Evolutionary conservation across 257 asterid species (phyloP).

Genomic region (Nicotiana attenuata): DNA sequence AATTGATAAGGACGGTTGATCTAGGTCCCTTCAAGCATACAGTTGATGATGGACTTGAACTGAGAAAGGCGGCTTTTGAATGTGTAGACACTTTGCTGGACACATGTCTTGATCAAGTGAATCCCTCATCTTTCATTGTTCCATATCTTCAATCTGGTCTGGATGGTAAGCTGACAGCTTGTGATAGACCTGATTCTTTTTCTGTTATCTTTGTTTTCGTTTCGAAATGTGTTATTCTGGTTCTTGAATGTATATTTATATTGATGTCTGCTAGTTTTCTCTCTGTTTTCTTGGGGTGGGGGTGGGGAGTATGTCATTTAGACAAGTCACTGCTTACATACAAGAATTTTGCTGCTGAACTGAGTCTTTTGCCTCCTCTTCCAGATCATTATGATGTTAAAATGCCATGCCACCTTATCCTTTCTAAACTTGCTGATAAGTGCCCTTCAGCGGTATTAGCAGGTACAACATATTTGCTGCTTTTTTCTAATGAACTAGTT

Average conservation of each 20-base stretch:
- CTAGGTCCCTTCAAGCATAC: slow-evolving; percentile 99
- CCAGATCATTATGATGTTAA: slow-evolving; percentile 98
- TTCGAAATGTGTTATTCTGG: neutral
- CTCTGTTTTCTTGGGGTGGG: neutral
- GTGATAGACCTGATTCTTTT: neutral
- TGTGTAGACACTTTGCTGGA: slow-evolving; percentile 96
- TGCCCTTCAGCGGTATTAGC: slow-evolving; percentile 99
- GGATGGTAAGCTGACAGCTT: slow-evolving; percentile 56
- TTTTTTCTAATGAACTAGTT: neutral
- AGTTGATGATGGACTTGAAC: slow-evolving; percentile 98
- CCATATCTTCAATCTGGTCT: slow-evolving; percentile 93
- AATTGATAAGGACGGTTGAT: slow-evolving; percentile 97
- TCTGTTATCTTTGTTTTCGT: neutral
- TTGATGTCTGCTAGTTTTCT: neutral
- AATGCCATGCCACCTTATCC: slow-evolving; percentile 99
- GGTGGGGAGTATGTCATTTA: neutral
- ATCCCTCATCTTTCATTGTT: slow-evolving; percentile 95
- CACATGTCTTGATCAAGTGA: slow-evolving; percentile 93
- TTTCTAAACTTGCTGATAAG: slow-evolving; percentile 91
- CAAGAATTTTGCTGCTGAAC: slow-evolving; percentile 4
- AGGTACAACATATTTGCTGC: slow-evolving; percentile 38
- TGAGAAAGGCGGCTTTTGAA: slow-evolving; percentile 98
- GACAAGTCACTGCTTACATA: neutral
- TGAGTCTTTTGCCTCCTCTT: slow-evolving; percentile 9
- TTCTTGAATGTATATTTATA: slow-evolving; percentile 5